These are phyloP conservation scores for Diophrys appendiculata DNA, from an alignment of 73 alveolate genomes.

Conservation along the genomic window DNA sequence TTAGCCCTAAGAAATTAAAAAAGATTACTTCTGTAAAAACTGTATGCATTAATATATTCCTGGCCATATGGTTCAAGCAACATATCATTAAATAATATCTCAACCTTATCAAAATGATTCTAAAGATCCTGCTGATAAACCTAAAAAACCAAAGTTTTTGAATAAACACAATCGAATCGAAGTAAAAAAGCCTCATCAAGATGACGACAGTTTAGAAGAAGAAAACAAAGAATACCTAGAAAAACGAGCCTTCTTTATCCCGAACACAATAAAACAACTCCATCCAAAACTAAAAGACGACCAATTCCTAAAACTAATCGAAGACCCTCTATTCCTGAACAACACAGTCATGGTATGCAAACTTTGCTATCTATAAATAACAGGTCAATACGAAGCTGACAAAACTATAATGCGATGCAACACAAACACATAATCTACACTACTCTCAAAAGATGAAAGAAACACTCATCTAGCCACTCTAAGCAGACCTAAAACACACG, in stretches of 20 bases:
- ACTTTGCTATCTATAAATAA: background rate
- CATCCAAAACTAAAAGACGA: conserved; percentile 12
- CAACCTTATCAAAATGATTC: too few relatives aligned
- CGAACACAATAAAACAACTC: background rate
- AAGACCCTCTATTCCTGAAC: conserved; percentile 10
- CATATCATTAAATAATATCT: background rate
- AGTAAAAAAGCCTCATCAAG: background rate
- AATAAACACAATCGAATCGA: too few relatives aligned
- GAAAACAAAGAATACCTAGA: background rate
- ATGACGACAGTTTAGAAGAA: background rate
- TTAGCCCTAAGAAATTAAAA: background rate
- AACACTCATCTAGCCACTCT: too few relatives aligned
- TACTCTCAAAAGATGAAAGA: too few relatives aligned
- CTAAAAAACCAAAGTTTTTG: too few relatives aligned
- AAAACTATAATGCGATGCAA: background rate
- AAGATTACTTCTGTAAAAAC: background rate
- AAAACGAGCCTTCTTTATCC: background rate
- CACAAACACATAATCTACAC: too few relatives aligned
- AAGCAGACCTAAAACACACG: too few relatives aligned
- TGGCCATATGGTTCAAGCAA: background rate
- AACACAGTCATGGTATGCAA: conserved; percentile 3
- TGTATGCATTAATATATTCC: background rate
- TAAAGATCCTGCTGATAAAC: too few relatives aligned
- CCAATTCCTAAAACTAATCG: background rate
- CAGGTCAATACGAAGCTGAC: background rate